These are phyloP conservation scores for Bipolaris oryzae DNA, from an alignment of 2,329 filamentous ascomycete genomes.

Conservation along the genomic window DNA sequence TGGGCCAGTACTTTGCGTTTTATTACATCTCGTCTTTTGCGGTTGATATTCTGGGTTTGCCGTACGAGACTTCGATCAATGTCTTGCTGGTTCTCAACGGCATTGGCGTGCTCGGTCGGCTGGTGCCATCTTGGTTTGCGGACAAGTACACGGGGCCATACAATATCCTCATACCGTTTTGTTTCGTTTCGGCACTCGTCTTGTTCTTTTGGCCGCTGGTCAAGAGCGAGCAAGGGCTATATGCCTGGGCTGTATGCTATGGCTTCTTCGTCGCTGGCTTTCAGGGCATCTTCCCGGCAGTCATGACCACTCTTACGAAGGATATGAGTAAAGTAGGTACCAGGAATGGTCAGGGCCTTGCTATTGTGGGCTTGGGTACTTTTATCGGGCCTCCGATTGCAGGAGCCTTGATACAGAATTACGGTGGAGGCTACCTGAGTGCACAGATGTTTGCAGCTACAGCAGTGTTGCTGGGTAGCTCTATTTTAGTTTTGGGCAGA, in stretches of 20 bases:
- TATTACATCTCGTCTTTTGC: constrained; percentile 54
- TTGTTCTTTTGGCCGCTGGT: constrained; percentile 65
- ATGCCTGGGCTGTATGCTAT: constrained; percentile 54
- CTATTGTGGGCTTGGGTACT: constrained; percentile 52
- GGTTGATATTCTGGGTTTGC: constrained; percentile 53
- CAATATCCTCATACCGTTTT: constrained; percentile 62
- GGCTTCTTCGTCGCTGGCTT: constrained; percentile 54
- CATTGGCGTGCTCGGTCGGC: constrained; percentile 61
- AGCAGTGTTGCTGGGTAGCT: constrained; percentile 37
- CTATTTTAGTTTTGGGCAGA: constrained; percentile 38
- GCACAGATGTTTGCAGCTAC: constrained; percentile 53
- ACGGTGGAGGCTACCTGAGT: constrained; percentile 50
- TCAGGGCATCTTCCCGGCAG: constrained; percentile 54
- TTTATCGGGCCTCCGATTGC: constrained; percentile 56
- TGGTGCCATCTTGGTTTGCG: constrained; percentile 60
- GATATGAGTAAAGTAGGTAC: constrained; percentile 56
- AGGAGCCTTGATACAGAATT: constrained; percentile 52
- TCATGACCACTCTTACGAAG: constrained; percentile 52
- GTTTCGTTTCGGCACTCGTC: constrained; percentile 54
- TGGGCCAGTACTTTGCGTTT: constrained; percentile 53
- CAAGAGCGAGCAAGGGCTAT: constrained; percentile 44
- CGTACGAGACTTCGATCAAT: constrained; percentile 58
- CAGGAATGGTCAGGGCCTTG: constrained; percentile 57
- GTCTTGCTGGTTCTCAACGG: constrained; percentile 65
- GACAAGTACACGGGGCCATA: constrained; percentile 61